Conservation (phyloP, 2,329 filamentous ascomycete species). For the Didymella sp. region DNA sequence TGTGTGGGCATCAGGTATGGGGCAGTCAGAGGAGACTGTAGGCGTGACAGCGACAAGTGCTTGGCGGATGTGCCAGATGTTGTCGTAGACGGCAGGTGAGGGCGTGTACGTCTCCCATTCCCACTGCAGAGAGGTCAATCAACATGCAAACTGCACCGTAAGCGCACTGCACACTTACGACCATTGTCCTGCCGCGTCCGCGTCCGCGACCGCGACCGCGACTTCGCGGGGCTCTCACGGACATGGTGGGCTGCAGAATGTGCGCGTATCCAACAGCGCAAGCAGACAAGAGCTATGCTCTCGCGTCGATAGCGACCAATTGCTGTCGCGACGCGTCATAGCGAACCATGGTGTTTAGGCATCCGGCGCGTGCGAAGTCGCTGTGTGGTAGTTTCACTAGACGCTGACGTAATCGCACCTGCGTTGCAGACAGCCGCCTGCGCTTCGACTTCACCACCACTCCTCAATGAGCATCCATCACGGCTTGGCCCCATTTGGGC, state of each 20-base stretch:
- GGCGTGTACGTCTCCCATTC: constrained; percentile 42
- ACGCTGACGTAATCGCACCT: constrained; percentile 15
- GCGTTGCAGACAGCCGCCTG: not conserved
- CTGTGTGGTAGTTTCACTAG: not conserved
- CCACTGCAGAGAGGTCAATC: constrained; percentile 34
- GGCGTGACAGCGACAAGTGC: constrained; percentile 38
- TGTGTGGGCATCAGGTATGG: constrained; percentile 38
- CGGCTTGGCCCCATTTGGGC: not conserved
- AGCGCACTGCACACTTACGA: constrained; percentile 15
- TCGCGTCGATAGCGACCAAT: constrained; percentile 10
- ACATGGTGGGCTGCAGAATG: constrained; percentile 24
- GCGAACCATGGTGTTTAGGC: not conserved
- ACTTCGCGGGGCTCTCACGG: constrained; percentile 30
- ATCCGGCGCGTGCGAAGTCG: not conserved
- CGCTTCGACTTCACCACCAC: not conserved
- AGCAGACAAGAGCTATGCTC: not conserved
- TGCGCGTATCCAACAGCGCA: not conserved
- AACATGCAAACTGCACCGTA: not conserved
- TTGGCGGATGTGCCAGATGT: constrained; percentile 39
- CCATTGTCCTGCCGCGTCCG: constrained; percentile 29
- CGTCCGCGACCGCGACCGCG: constrained; percentile 26
- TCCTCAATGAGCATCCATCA: not conserved
- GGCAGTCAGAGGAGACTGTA: constrained; percentile 31
- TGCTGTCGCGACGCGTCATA: constrained; percentile 22
- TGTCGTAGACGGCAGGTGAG: constrained; percentile 37